phyloP scores from a whole-genome alignment of 495 filamentous ascomycete genomes.

The Penicillium argentinense region DNA sequence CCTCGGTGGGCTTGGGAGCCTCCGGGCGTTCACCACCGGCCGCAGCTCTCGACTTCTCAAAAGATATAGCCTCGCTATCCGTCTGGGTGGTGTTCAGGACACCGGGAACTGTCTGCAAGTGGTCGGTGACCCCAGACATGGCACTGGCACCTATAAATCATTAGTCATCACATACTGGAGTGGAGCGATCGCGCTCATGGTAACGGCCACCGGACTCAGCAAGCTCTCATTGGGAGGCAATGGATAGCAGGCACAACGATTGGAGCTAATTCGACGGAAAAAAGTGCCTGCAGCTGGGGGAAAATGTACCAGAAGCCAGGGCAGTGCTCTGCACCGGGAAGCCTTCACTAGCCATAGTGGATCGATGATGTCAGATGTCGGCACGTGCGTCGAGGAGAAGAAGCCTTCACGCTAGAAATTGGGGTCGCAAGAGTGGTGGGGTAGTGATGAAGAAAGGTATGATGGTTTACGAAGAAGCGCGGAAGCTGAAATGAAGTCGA shows the following conservation, averaged over 20 bases:
- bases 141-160: slow-evolving; percentile 5
- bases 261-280: slow-evolving; percentile 2
- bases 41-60: slow-evolving; percentile 8
- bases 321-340: slow-evolving; percentile 9
- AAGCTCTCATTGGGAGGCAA: neutral
- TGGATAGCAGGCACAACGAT: neutral
- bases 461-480: slow-evolving; percentile 2
- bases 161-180: slow-evolving; percentile 22
- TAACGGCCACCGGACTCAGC: neutral
- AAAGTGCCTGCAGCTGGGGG: neutral
- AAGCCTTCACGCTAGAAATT: neutral
- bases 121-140: slow-evolving; percentile 11
- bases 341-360: slow-evolving; percentile 30
- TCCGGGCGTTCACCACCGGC: slow-evolving; percentile 13
- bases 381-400: slow-evolving; percentile 5
- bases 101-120: slow-evolving; percentile 17
- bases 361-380: slow-evolving; percentile 26
- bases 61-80: slow-evolving; percentile 10
- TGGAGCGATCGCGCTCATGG: neutral
- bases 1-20: slow-evolving; percentile 2
- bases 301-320: slow-evolving; percentile 25
- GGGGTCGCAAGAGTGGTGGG: slow-evolving; percentile 18
- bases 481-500: slow-evolving; percentile 10
- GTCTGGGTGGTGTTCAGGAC: slow-evolving; percentile 16
- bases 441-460: slow-evolving; percentile 9